Evolutionary conservation across 352 stramenopile genomes (phyloP).

Genomic region (Pythium graminicola): DNA sequence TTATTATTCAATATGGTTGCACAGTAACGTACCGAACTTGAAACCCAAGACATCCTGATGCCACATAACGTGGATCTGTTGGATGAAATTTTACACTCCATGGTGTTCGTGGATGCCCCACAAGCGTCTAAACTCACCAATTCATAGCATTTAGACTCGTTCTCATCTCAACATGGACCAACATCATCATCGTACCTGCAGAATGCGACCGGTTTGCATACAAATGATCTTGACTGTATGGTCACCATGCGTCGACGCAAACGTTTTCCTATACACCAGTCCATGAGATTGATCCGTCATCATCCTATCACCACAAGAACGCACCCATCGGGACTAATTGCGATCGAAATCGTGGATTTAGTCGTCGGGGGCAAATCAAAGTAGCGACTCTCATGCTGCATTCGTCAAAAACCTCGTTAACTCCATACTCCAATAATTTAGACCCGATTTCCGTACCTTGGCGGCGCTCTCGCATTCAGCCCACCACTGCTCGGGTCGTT

Average conservation of each 20-base stretch:
- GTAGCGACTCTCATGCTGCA: conserved; percentile 75
- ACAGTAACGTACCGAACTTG: conserved; percentile 74
- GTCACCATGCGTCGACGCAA: conserved; percentile 97
- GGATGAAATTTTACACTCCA: conserved; percentile 99
- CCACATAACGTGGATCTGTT: conserved; percentile 89
- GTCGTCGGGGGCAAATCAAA: conserved; percentile 81
- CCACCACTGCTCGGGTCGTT: conserved; percentile 66
- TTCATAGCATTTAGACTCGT: neutral
- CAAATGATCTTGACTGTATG: conserved; percentile 98
- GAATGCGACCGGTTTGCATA: conserved; percentile 78
- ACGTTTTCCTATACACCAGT: conserved; percentile 56
- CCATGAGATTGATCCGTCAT: neutral
- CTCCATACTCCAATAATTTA: neutral
- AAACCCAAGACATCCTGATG: conserved; percentile 95
- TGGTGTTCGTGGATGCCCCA: conserved; percentile 80
- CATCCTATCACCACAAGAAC: neutral
- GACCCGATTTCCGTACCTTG: conserved; percentile 40
- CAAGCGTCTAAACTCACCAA: conserved; percentile 51
- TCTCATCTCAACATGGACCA: too few relatives aligned
- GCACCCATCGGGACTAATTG: conserved; percentile 80
- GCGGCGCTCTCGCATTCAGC: conserved; percentile 65
- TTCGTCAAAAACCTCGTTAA: neutral
- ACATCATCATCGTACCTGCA: conserved; percentile 57
- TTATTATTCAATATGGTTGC: neutral
- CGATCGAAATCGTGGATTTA: conserved; percentile 85